A percentile compares a stretch with the other conserved stretches of the same genome.
phyloP scores from a whole-genome alignment of 2,329 filamentous ascomycete species.

The Botrytis cinerea region DNA sequence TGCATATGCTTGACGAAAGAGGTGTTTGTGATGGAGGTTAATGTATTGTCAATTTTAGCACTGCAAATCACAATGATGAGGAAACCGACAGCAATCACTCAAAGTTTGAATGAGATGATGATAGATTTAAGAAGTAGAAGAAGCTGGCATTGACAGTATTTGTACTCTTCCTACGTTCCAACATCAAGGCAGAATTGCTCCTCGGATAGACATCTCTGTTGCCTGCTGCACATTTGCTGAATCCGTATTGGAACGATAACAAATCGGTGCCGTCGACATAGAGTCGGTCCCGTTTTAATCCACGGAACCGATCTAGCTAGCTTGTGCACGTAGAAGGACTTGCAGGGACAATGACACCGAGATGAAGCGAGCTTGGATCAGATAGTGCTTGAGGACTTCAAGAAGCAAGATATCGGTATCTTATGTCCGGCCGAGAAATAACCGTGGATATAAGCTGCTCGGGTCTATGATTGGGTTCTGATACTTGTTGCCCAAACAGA shows the following conservation, averaged over 20 bases:
- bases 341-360: background rate
- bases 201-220: background rate
- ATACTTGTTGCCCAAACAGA: background rate
- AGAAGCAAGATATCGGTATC: too few species aligned
- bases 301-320: background rate
- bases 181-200: background rate
- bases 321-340: background rate
- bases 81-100: background rate
- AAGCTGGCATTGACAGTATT: background rate
- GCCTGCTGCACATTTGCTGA: background rate
- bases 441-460: background rate
- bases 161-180: background rate
- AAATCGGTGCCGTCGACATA: background rate
- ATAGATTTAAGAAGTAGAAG: too few species aligned
- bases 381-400: background rate
- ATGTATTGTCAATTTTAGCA: background rate
- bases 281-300: background rate
- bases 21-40: background rate
- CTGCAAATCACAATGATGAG: background rate
- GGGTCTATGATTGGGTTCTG: background rate
- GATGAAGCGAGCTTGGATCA: background rate
- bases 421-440: slow-evolving; percentile 1
- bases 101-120: background rate
- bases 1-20: background rate
- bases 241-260: background rate